phyloP scores from a whole-genome alignment of 805 yeast species.

The Cyberlindnera saturnus region DNA sequence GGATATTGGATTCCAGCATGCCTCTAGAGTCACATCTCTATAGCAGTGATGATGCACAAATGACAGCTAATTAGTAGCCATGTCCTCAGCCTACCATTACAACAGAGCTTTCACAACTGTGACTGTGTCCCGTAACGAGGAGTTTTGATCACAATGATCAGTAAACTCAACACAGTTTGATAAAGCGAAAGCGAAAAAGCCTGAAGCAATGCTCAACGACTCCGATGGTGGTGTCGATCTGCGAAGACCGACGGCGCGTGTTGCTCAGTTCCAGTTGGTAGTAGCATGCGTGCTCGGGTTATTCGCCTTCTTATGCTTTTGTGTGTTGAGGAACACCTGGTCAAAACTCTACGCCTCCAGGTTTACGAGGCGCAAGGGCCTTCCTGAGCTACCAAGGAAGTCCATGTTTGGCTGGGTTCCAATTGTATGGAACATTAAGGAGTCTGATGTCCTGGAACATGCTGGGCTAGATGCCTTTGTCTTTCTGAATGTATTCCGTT shows the following conservation, averaged over 20 bases:
- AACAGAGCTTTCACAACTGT: too few relatives aligned
- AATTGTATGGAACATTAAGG: slow-evolving; percentile 56
- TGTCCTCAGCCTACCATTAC: too few relatives aligned
- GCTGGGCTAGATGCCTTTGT: slow-evolving; percentile 96
- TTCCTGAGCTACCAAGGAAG: slow-evolving; percentile 52
- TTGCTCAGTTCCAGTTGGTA: slow-evolving; percentile 71
- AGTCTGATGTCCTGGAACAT: slow-evolving; percentile 72
- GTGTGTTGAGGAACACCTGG: slow-evolving; percentile 63
- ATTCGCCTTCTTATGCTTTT: slow-evolving; percentile 61
- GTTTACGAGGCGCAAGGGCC: slow-evolving; percentile 36
- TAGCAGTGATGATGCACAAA: too few relatives aligned
- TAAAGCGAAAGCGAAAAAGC: neutral
- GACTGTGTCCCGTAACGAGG: too few relatives aligned
- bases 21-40: too few relatives aligned
- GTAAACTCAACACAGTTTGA: too few relatives aligned
- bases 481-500: slow-evolving; percentile 82
- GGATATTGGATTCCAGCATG: too few relatives aligned
- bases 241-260: slow-evolving; percentile 32
- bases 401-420: slow-evolving; percentile 81
- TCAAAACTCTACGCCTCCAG: slow-evolving; percentile 86
- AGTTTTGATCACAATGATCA: too few relatives aligned
- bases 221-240: slow-evolving; percentile 14
- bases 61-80: too few relatives aligned
- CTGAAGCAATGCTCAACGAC: slow-evolving; percentile 1
- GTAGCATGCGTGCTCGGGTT: slow-evolving; percentile 67